These are phyloP conservation scores for Monotropa hypopitys DNA, from an alignment of 179 eudicot genomes.

Conservation along the genomic window DNA sequence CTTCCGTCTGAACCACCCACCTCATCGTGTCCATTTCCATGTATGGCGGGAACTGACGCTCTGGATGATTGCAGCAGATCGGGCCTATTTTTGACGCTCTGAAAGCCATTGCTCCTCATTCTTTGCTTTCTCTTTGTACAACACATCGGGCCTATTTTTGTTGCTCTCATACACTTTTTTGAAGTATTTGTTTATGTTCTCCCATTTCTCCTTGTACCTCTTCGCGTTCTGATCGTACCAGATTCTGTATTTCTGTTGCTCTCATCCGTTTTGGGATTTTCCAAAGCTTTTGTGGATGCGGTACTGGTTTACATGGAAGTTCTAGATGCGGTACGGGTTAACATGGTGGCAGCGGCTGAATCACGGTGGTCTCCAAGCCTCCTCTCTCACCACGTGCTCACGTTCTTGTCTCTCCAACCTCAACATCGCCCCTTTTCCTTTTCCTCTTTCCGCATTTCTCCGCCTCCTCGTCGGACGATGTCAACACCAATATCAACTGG, in stretches of 20 bases:
- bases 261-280: background rate
- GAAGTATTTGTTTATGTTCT: slow-evolving; percentile 80
- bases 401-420: slow-evolving; percentile 50
- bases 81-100: slow-evolving; percentile 59
- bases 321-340: slow-evolving; percentile 3
- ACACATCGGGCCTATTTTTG: slow-evolving; percentile 50
- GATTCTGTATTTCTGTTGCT: slow-evolving; percentile 35
- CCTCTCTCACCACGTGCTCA: slow-evolving; percentile 55
- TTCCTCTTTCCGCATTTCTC: slow-evolving; percentile 37
- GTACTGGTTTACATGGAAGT: slow-evolving; percentile 1
- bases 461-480: slow-evolving; percentile 49
- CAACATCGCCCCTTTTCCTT: slow-evolving; percentile 53
- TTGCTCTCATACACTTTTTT: slow-evolving; percentile 71
- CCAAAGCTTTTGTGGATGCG: background rate
- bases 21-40: background rate
- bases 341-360: slow-evolving; percentile 13
- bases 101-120: slow-evolving; percentile 6
- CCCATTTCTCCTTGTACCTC: slow-evolving; percentile 91
- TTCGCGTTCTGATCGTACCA: slow-evolving; percentile 64
- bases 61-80: slow-evolving; percentile 36
- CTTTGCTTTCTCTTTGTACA: slow-evolving; percentile 36
- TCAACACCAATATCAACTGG: slow-evolving; percentile 17
- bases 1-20: slow-evolving; percentile 3
- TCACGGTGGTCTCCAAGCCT: slow-evolving; percentile 69
- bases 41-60: slow-evolving; percentile 19